A percentile compares a stretch with the other conserved stretches of the same genome.
These are phyloP conservation scores for Phytophthora foliorum DNA, from an alignment of 352 stramenopile species.

Conservation along the genomic window DNA sequence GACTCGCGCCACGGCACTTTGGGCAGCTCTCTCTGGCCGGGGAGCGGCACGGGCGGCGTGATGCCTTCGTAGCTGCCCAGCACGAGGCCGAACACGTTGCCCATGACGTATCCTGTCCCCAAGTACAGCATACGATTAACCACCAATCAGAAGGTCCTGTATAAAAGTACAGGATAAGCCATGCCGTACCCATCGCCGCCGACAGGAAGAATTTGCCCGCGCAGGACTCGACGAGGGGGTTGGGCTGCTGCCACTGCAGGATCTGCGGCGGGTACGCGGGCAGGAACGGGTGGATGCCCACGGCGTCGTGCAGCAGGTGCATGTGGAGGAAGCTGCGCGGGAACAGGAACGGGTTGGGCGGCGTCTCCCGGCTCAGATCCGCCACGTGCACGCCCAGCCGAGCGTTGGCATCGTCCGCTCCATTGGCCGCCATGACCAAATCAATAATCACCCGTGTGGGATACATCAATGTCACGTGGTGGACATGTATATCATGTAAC, in stretches of 20 bases:
- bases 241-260: conserved; percentile 72
- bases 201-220: conserved; percentile 87
- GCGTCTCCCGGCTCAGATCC: conserved; percentile 62
- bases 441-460: neutral
- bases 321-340: conserved; percentile 66
- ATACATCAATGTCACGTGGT: conserved; percentile 5
- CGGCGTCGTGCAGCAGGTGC: conserved; percentile 57
- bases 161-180: conserved; percentile 3
- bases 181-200: conserved; percentile 67
- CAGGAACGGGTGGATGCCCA: conserved; percentile 77
- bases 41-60: conserved; percentile 80
- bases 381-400: conserved; percentile 63
- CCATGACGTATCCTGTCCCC: conserved; percentile 79
- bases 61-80: conserved; percentile 90
- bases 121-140: conserved; percentile 4
- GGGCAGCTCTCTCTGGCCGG: conserved; percentile 80
- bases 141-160: neutral
- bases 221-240: conserved; percentile 83
- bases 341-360: conserved; percentile 87
- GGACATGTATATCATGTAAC: no score
- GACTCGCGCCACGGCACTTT: conserved; percentile 85
- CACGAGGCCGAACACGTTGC: conserved; percentile 81
- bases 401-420: conserved; percentile 57
- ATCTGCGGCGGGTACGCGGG: conserved; percentile 74
- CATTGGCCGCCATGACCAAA: conserved; percentile 18